A percentile compares a stretch with the other conserved stretches of the same genome.
Conservation (phyloP, 768 basidiomycete species). For the Boletus reticulatus region DNA sequence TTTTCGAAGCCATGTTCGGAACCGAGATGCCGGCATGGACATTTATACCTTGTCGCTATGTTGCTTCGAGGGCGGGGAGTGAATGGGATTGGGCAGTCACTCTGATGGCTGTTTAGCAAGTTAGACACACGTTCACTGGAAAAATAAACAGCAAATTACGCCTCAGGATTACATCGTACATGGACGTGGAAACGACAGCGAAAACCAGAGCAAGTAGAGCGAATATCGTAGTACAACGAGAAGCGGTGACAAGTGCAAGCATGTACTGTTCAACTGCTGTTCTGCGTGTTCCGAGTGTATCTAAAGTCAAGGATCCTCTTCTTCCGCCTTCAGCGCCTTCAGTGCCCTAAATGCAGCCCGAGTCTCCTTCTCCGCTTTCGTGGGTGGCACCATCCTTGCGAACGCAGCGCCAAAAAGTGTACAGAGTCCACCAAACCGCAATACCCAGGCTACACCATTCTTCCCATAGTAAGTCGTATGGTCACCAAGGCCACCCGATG, state of each 20-base stretch:
- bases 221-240: conserved; percentile 3
- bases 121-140: not conserved
- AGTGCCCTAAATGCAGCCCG: conserved; percentile 76
- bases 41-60: conserved; percentile 17
- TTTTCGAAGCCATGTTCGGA: conserved; percentile 22
- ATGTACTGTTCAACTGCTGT: conserved; percentile 12
- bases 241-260: conserved; percentile 13
- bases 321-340: conserved; percentile 67
- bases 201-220: not conserved
- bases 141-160: not conserved
- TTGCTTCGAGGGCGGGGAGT: conserved; percentile 21
- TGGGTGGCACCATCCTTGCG: conserved; percentile 82
- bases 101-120: conserved; percentile 25
- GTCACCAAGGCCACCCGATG: conserved; percentile 33
- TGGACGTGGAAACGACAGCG: not conserved
- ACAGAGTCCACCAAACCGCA: conserved; percentile 89
- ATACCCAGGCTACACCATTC: conserved; percentile 90
- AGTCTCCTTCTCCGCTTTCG: conserved; percentile 90
- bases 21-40: conserved; percentile 28
- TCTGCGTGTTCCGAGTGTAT: not conserved
- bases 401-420: conserved; percentile 76
- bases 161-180: not conserved
- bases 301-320: conserved; percentile 40
- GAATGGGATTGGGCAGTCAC: conserved; percentile 31
- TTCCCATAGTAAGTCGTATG: conserved; percentile 70